These are phyloP conservation scores for Aspergillus fumigatus DNA, from an alignment of 2,329 filamentous ascomycete genomes.

Conservation along the genomic window DNA sequence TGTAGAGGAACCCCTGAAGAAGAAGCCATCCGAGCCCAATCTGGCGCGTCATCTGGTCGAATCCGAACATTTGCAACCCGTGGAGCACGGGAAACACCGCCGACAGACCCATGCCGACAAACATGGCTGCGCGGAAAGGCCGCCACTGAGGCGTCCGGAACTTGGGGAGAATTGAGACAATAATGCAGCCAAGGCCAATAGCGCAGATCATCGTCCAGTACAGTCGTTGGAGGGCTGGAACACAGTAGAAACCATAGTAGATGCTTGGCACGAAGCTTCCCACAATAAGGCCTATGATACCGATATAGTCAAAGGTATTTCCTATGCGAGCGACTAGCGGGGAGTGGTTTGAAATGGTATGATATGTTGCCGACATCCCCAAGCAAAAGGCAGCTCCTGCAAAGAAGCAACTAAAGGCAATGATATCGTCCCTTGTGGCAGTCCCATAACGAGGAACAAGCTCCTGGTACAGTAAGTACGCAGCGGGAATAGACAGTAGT, in stretches of 20 bases:
- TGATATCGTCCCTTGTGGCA: conserved; percentile 59
- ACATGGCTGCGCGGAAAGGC: conserved; percentile 83
- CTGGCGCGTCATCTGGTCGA: conserved; percentile 59
- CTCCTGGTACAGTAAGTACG: conserved; percentile 51
- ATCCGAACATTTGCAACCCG: conserved; percentile 64
- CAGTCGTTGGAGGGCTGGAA: conserved; percentile 57
- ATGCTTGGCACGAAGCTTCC: conserved; percentile 86
- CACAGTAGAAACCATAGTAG: conserved; percentile 79
- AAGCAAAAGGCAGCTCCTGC: conserved; percentile 67
- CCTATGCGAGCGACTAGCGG: conserved; percentile 71
- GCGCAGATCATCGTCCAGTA: conserved; percentile 78
- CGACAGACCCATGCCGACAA: conserved; percentile 78
- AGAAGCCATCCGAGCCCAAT: conserved; percentile 81
- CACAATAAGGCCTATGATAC: conserved; percentile 86
- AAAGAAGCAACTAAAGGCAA: conserved; percentile 76
- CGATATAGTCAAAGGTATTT: conserved; percentile 91
- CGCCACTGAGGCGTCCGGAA: conserved; percentile 83
- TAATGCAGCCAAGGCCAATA: conserved; percentile 70
- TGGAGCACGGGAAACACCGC: conserved; percentile 81
- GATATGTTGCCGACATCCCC: conserved; percentile 79
- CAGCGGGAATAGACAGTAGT: conserved; percentile 51
- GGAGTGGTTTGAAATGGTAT: conserved; percentile 82
- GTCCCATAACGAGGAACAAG: conserved; percentile 63
- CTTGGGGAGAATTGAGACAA: conserved; percentile 71
- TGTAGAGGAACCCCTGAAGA: conserved; percentile 76